Evolutionary conservation across 257 asterid genomes (phyloP), one percentile per base, ranked within the genome.

Genomic region (Solanum chaucha): DNA sequence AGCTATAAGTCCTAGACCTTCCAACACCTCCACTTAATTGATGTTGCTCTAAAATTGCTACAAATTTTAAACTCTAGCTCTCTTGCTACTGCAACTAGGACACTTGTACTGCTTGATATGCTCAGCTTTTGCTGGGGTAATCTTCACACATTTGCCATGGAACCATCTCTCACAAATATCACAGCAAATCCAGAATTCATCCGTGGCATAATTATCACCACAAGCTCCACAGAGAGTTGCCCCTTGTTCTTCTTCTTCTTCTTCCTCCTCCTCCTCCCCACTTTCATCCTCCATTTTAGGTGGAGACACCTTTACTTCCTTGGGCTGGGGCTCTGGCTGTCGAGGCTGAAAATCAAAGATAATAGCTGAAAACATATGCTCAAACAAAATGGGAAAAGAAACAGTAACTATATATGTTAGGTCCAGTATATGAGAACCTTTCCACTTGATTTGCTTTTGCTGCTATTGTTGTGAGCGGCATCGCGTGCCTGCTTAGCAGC

Each of bases 221-320:
- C 96, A 93, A 73, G 95, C 92, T 34, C 96, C 96, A 83, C 96
- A 93, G 22, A 88, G 48, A 6, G 96, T 87, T 15, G 88, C 94
- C 46, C 90, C 93, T 85, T 93, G 93, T 38, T 93, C 96, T 0
- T 90, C 93, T 30, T 92, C 91, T 28, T 90, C 92, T 28, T 90
- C 92, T 86, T 86, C 90, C 4, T 64, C 71, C 22, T 92, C 94
- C 40, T 89, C 96, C 87, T 87, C 92, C 38, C 90, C 93, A 5
- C 91, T 89, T 87, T 88, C 96, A 8, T 88, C 90, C 36, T 92
- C 95, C 73, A 89, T 91, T 88, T 91, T 89, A 17, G 90, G 87
- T 51, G 87, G 87, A 48, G 91, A n/a, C 71, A 65, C 81, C 92
- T 90, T 90, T 24, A 28, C 89, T 24, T 24, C 90, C 91, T 86